These are phyloP conservation scores for Phytophthora pinifolia DNA, from an alignment of 352 stramenopile genomes.

Conservation along the genomic window DNA sequence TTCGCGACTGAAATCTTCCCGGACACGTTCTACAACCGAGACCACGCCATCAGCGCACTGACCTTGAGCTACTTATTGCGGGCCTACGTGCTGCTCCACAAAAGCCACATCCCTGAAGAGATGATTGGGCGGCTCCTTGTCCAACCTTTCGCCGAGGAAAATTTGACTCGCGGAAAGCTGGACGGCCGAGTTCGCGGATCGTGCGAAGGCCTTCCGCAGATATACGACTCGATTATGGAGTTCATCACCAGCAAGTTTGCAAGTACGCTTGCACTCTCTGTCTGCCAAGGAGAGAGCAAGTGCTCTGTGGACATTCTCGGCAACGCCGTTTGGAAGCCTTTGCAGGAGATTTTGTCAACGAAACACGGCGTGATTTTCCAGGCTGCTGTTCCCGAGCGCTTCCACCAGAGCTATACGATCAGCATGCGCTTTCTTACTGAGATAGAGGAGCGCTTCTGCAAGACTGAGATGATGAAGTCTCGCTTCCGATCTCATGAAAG, in stretches of 20 bases:
- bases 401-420: conserved; percentile 81
- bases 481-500: conserved; percentile 75
- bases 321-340: conserved; percentile 81
- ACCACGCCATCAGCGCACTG: conserved; percentile 64
- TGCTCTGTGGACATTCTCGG: conserved; percentile 77
- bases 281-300: conserved; percentile 71
- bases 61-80: conserved; percentile 73
- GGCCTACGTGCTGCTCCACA: conserved; percentile 76
- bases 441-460: conserved; percentile 60
- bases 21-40: conserved; percentile 86
- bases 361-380: conserved; percentile 87
- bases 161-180: conserved; percentile 72
- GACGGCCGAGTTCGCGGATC: conserved; percentile 73
- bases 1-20: conserved; percentile 86
- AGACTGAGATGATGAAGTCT: conserved; percentile 51
- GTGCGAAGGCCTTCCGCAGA: conserved; percentile 68
- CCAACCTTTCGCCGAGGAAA: conserved; percentile 77
- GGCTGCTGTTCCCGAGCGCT: conserved; percentile 69
- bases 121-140: conserved; percentile 81
- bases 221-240: conserved; percentile 73
- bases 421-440: conserved; percentile 69
- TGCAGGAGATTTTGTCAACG: conserved; percentile 59
- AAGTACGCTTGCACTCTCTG: conserved; percentile 50
- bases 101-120: conserved; percentile 76
- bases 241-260: conserved; percentile 77